Percentiles rank a stretch among this genome's conserved stretches.
These are phyloP conservation scores for Edaphochlamys debaryana DNA, from an alignment of 139 green algal genomes.

Conservation along the genomic window DNA sequence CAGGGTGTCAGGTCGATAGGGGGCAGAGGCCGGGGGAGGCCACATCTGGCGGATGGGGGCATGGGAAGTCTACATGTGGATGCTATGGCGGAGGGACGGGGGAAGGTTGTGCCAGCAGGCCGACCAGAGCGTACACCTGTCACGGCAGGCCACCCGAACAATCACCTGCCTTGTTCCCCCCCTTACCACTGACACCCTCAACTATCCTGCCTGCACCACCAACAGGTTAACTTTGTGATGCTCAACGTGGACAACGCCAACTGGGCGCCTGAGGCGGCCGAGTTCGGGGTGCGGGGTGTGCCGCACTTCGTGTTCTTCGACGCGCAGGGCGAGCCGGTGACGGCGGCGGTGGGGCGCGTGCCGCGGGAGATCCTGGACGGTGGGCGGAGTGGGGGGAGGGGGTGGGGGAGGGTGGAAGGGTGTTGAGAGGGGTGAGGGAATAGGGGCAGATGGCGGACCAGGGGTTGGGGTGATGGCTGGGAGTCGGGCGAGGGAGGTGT, in stretches of 20 bases:
- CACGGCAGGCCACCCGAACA: too few relatives aligned
- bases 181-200: too few relatives aligned
- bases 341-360: conserved; percentile 83
- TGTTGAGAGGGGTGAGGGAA: background rate
- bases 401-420: background rate
- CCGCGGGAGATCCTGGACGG: conserved; percentile 80
- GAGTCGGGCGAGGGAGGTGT: background rate
- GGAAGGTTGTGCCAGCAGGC: too few relatives aligned
- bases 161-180: too few relatives aligned
- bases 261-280: conserved; percentile 80
- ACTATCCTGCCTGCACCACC: too few relatives aligned
- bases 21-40: too few relatives aligned
- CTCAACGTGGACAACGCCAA: conserved; percentile 99
- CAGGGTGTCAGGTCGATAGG: too few relatives aligned
- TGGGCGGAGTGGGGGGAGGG: background rate
- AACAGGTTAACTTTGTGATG: conserved; percentile 97
- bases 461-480: background rate
- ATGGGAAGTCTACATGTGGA: too few relatives aligned
- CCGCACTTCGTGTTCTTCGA: conserved; percentile 97
- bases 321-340: conserved; percentile 70
- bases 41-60: too few relatives aligned
- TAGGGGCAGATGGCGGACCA: background rate
- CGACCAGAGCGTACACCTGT: too few relatives aligned
- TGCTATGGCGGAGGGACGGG: too few relatives aligned
- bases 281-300: conserved; percentile 94